Conservation (phyloP, 371 early-diverging fungal species). For the Nosema muscidifuracis region DNA sequence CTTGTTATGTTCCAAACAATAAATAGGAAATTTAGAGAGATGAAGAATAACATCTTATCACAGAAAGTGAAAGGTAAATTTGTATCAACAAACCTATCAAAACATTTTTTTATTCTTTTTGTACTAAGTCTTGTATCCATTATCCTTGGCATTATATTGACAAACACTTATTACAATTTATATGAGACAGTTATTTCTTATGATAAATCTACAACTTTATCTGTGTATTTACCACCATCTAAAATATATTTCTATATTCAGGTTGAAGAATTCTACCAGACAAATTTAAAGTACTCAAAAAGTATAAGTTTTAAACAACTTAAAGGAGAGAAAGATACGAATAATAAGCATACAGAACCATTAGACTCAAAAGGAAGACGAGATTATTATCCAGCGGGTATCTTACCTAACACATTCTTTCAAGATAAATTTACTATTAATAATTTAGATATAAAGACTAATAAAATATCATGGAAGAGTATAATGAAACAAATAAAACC, state of each 20-base stretch:
- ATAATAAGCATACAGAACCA: slow-evolving; percentile 64
- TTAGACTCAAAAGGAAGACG: slow-evolving; percentile 57
- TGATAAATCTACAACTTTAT: neutral
- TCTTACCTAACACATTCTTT: slow-evolving; percentile 90
- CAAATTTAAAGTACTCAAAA: slow-evolving; percentile 85
- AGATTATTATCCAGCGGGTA: slow-evolving; percentile 85
- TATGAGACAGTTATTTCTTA: slow-evolving; percentile 15
- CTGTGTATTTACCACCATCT: slow-evolving; percentile 21
- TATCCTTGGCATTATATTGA: slow-evolving; percentile 11
- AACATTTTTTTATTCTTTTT: neutral
- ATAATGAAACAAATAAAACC: slow-evolving; percentile 64
- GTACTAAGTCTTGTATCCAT: neutral
- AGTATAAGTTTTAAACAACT: slow-evolving; percentile 75
- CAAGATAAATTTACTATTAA: slow-evolving; percentile 66
- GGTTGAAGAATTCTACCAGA: slow-evolving; percentile 90
- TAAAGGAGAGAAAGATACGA: slow-evolving; percentile 65
- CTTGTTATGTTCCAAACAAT: too few relatives aligned
- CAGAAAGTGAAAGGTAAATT: neutral
- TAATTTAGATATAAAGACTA: slow-evolving; percentile 65
- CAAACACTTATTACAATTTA: slow-evolving; percentile 13
- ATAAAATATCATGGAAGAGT: slow-evolving; percentile 77
- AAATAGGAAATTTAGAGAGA: neutral
- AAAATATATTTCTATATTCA: slow-evolving; percentile 62
- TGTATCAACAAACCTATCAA: neutral
- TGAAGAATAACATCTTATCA: neutral